A percentile compares a stretch with the other conserved stretches of the same genome.
These are phyloP conservation scores for Astrocystis sublimbata DNA, from an alignment of 495 filamentous ascomycete species.

Conservation along the genomic window DNA sequence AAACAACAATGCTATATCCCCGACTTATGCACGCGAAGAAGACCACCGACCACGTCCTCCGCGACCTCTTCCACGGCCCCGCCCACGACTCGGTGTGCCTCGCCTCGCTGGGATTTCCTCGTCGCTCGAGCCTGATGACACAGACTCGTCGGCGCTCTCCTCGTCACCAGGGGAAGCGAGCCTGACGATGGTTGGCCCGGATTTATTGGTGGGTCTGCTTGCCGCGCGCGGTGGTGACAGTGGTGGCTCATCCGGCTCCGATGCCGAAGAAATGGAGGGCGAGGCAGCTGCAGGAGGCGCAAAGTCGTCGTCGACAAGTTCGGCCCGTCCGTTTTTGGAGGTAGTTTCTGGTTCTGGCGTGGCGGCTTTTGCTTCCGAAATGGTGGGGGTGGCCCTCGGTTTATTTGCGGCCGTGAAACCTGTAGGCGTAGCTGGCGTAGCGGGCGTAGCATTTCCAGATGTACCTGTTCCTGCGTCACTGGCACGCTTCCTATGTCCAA, in stretches of 20 bases:
- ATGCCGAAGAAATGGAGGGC: slow-evolving; percentile 22
- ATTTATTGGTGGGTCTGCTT: slow-evolving; percentile 8
- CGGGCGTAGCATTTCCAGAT: slow-evolving; percentile 18
- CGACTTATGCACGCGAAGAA: not conserved
- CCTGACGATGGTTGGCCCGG: slow-evolving; percentile 27
- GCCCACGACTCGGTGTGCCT: slow-evolving; percentile 12
- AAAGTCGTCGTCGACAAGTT: slow-evolving; percentile 36
- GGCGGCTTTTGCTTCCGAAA: not conserved
- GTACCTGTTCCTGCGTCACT: slow-evolving; percentile 13
- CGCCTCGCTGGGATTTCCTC: slow-evolving; percentile 16
- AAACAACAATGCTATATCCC: no score
- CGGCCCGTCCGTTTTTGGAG: slow-evolving; percentile 22
- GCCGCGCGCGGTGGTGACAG: not conserved
- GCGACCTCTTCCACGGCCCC: slow-evolving; percentile 15
- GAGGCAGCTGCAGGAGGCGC: slow-evolving; percentile 29
- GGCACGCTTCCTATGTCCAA: slow-evolving; percentile 30
- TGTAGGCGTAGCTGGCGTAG: no score
- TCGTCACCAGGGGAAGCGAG: slow-evolving; percentile 20
- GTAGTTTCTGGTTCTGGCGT: slow-evolving; percentile 17
- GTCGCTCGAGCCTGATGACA: slow-evolving; percentile 7
- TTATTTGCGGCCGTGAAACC: slow-evolving; percentile 14
- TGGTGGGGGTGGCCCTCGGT: slow-evolving; percentile 4
- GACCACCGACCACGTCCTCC: slow-evolving; percentile 20
- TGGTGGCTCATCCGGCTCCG: slow-evolving; percentile 18
- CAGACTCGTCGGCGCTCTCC: slow-evolving; percentile 16